A percentile compares a stretch with the other conserved stretches of the same genome.
Conservation (phyloP, 805 yeast species). For the Blastobotrys mokoenaii region DNA sequence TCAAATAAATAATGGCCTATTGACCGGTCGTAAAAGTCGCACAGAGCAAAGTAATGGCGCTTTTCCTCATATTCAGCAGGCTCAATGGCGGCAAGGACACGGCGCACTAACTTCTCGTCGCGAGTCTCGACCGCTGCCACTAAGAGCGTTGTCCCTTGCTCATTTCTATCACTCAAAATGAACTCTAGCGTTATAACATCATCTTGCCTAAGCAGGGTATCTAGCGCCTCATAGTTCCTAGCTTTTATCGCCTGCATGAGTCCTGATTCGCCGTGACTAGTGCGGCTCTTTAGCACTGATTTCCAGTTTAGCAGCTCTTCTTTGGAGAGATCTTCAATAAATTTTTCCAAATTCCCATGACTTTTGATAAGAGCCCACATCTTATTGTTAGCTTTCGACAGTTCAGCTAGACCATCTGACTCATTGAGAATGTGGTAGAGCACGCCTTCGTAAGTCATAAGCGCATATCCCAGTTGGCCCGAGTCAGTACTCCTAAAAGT, state of each 20-base stretch:
- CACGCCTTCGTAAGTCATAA: slow-evolving; percentile 81
- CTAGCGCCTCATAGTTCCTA: slow-evolving; percentile 38
- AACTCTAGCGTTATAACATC: slow-evolving; percentile 56
- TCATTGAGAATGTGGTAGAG: slow-evolving; percentile 50
- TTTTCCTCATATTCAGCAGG: slow-evolving; percentile 13
- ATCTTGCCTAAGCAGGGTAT: slow-evolving; percentile 38
- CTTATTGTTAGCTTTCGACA: slow-evolving; percentile 41
- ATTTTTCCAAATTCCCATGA: slow-evolving; percentile 2
- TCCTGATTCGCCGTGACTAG: slow-evolving; percentile 61
- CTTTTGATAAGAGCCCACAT: slow-evolving; percentile 43
- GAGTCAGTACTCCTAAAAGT: slow-evolving; percentile 38
- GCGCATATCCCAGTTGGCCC: slow-evolving; percentile 66
- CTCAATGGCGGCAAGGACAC: slow-evolving; percentile 38
- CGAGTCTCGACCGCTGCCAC: slow-evolving; percentile 54
- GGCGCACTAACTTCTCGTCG: slow-evolving; percentile 37
- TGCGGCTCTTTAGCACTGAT: slow-evolving; percentile 32
- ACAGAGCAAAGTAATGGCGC: slow-evolving; percentile 38
- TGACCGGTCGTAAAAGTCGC: slow-evolving; percentile 49
- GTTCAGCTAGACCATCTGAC: slow-evolving; percentile 29
- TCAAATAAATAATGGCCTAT: slow-evolving; percentile 70
- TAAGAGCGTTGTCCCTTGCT: slow-evolving; percentile 48
- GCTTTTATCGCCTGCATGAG: slow-evolving; percentile 53
- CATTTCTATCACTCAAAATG: slow-evolving; percentile 52
- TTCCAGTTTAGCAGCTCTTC: slow-evolving; percentile 7
- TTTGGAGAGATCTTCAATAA: not conserved